Evolutionary conservation across 768 basidiomycete genomes (phyloP).

Genomic region (Sarcomyxa edulis): DNA sequence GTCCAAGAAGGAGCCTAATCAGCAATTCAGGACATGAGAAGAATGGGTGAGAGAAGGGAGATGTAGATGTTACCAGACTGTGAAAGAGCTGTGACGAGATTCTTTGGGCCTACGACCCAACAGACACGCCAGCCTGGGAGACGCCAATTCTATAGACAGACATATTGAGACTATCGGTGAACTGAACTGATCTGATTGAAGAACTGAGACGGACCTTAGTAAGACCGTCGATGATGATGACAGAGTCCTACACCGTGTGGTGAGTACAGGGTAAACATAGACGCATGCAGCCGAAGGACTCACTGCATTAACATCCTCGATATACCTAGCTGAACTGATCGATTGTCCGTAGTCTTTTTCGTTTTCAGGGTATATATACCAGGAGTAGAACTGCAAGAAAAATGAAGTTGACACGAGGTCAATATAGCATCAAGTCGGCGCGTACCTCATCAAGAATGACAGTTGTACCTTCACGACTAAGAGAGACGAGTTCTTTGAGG

Average conservation of each 20-base stretch:
- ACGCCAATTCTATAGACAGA: slow-evolving; percentile 74
- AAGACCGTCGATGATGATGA: slow-evolving; percentile 86
- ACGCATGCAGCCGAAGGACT: slow-evolving; percentile 8
- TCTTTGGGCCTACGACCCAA: slow-evolving; percentile 91
- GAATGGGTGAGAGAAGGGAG: slow-evolving; percentile 2
- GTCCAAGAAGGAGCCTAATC: slow-evolving; percentile 78
- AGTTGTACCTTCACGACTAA: slow-evolving; percentile 76
- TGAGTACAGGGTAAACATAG: slow-evolving; percentile 1
- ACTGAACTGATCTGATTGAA: not conserved
- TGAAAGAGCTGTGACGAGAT: slow-evolving; percentile 83
- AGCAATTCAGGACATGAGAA: slow-evolving; percentile 1
- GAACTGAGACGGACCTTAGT: slow-evolving; percentile 58
- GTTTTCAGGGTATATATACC: slow-evolving; percentile 88
- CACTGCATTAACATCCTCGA: slow-evolving; percentile 82
- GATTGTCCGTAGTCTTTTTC: slow-evolving; percentile 71
- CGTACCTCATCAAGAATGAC: slow-evolving; percentile 78
- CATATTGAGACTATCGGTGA: slow-evolving; percentile 1
- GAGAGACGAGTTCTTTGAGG: slow-evolving; percentile 69
- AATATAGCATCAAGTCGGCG: too few species aligned
- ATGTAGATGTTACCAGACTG: slow-evolving; percentile 60
- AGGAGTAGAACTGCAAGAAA: slow-evolving; percentile 77
- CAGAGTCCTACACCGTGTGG: slow-evolving; percentile 50
- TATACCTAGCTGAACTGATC: slow-evolving; percentile 75
- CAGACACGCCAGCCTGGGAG: slow-evolving; percentile 93
- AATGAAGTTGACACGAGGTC: too few species aligned